Percentiles rank a stretch among this genome's conserved stretches.
phyloP scores from a whole-genome alignment of 345 rosid species.

The Rhodomyrtus tomentosa region DNA sequence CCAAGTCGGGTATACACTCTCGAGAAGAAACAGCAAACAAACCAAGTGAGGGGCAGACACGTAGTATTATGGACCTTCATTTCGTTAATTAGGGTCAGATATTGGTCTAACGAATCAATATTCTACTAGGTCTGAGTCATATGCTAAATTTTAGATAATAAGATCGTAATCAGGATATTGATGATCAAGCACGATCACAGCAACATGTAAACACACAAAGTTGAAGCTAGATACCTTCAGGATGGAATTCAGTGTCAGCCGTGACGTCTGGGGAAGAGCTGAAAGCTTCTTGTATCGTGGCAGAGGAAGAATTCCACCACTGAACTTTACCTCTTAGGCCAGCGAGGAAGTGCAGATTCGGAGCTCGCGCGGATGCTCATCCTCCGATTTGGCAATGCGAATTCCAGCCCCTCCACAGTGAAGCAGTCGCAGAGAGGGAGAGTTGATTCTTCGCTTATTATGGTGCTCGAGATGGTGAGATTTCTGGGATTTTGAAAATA shows the following conservation, averaged over 20 bases:
- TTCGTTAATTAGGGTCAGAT: neutral
- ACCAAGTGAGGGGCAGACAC: neutral
- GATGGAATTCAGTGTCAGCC: neutral
- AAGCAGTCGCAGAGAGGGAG: too few species aligned
- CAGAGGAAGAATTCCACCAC: neutral
- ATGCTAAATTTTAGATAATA: neutral
- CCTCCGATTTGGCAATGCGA: too few species aligned
- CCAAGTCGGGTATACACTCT: neutral
- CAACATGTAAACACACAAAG: neutral
- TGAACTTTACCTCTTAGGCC: too few species aligned
- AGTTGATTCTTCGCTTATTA: too few species aligned
- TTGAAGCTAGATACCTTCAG: neutral
- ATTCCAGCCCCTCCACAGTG: too few species aligned
- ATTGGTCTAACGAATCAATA: neutral
- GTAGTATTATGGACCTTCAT: neutral
- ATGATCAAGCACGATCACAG: neutral
- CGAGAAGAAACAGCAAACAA: neutral
- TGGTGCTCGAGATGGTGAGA: too few species aligned
- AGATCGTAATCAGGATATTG: neutral
- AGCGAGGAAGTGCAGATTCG: too few species aligned
- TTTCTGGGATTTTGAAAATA: too few species aligned
- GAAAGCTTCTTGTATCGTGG: neutral
- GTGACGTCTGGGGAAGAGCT: rapidly evolving
- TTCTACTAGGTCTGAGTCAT: neutral
- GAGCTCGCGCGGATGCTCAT: too few species aligned